Evolutionary conservation across 768 basidiomycete species (phyloP), one percentile per base, ranked within the genome.

Genomic region (Suillus variegatus): DNA sequence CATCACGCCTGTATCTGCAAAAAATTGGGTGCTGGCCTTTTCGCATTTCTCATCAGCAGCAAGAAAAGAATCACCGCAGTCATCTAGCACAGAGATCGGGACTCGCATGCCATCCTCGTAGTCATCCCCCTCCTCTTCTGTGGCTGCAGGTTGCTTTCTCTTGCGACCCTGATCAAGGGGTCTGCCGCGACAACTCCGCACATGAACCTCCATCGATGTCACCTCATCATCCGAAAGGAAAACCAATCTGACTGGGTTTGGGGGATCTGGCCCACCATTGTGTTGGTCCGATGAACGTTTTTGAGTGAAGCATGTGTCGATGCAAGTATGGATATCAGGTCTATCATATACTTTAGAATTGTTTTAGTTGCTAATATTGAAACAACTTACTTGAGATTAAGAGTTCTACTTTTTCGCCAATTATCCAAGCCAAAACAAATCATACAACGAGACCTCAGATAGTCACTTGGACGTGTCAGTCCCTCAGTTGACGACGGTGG

Each of bases 231-330:
- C 61, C 1, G 72, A 52, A 1, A 78, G 36, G 54, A 75, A 78
- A 9, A 72, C 64, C 0, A 32, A 28, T 35, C 49, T 32, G 18
- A 70, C 61, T 1, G 72, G 69, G 46, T 74, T 69, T 2, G 65
- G 65, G 10, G 58, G 51, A 20, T 63, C 64, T 38, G 65, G 64
- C 3, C 60, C 60, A 28, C 67, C 67, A 28, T 69, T 64, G 0
- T 68, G 69, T 6, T 56, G 52, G 6, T 51, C 49, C 57, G 22
- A 55, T 28, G 60, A 43, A 46, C 22, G 4, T 55, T 79, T 77
- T 63, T 80, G 78, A 32, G 70, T 76, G 62, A 80, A 79, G 62
- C 74, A 77, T 0, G 74, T 73, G 65, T 79, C 78, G 4, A 75
- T 20, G 40, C 75, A 78, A 8, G 77, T 71, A 46, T 51, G 49